Evolutionary conservation across 805 yeast species (phyloP), one percentile per base, ranked within the genome.

Genomic region (Candida peoriensis): DNA sequence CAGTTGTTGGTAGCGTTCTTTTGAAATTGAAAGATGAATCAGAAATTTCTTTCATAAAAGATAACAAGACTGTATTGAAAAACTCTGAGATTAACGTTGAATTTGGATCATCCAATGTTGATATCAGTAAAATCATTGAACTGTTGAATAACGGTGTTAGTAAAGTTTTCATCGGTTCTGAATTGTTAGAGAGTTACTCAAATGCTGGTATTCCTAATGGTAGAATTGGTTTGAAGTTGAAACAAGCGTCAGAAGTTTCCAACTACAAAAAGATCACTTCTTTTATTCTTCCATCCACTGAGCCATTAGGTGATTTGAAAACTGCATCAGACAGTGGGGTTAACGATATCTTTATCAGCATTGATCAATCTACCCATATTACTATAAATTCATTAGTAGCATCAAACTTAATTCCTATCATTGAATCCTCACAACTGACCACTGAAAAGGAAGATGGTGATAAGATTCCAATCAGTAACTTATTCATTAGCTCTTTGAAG

Each of bases 121-220:
- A 52, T 15, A 55, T 61, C 19, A 63, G 66, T 26, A 81, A 78
- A 38, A 55, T 66, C 14, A 61, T 78, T 25, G 70, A 63, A 8
- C 52, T 81, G 24, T 65, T 84, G 38, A 82, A 84, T 50, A 64
- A 63, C 33, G 93, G 93, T 30, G 72, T 78, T 11, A 50, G 59
- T 18, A 62, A 66, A 14, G 48, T 81, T 4, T 60, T 76, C 36
- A 66, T 71, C 19, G 32, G 57, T 4, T 48, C 42, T 7, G 32
- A 45, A 4, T 53, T 51, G 22, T 65, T 58, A 2, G 47, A 50
- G 0, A 60, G 51, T 24, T 52, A 71, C 16, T 46, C 62, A 12
- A 60, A 50, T 2, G 57, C 69, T 13, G 82, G 80, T 13, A 70
- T 81, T 25, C 81, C 85, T 25, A 50, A 40, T 6, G 17, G 38